Conservation (phyloP, 2,329 filamentous ascomycete genomes). For the Erysiphe neolycopersici region DNA sequence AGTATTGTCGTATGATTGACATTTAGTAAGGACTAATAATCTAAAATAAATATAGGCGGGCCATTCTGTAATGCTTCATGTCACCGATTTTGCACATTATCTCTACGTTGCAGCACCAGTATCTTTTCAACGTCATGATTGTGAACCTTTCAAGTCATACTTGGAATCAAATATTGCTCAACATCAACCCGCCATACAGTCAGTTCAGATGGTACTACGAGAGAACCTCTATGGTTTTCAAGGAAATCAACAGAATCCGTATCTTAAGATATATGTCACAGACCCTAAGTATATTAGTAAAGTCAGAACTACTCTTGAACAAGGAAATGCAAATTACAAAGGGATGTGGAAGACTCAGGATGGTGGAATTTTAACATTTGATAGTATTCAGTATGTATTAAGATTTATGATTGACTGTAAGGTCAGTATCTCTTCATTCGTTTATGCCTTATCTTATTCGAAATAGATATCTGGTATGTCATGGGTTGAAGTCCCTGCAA, state of each 20-base stretch:
- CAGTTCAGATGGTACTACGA: slow-evolving; percentile 54
- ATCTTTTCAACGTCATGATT: slow-evolving; percentile 54
- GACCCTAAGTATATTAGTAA: slow-evolving; percentile 65
- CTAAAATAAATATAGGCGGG: slow-evolving; percentile 22
- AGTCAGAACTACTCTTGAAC: slow-evolving; percentile 50
- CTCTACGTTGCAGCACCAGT: slow-evolving; percentile 77
- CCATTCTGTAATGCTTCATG: slow-evolving; percentile 81
- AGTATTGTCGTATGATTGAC: slow-evolving; percentile 1
- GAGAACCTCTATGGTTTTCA: slow-evolving; percentile 90
- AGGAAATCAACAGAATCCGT: slow-evolving; percentile 75
- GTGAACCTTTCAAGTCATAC: slow-evolving; percentile 49
- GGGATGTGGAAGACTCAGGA: slow-evolving; percentile 53
- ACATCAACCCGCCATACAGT: slow-evolving; percentile 47
- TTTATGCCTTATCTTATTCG: slow-evolving; percentile 1
- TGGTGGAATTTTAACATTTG: slow-evolving; percentile 64
- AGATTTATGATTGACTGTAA: slow-evolving; percentile 97
- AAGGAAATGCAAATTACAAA: slow-evolving; percentile 63
- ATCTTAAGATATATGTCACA: slow-evolving; percentile 75
- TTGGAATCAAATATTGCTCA: slow-evolving; percentile 58
- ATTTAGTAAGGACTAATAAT: background rate
- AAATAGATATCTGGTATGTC: slow-evolving; percentile 70
- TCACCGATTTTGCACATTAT: slow-evolving; percentile 90
- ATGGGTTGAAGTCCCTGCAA: slow-evolving; percentile 68
- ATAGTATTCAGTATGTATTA: slow-evolving; percentile 84
- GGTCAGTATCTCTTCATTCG: slow-evolving; percentile 17